Evolutionary conservation across 345 rosid species (phyloP), one percentile per base, ranked within the genome.

Genomic region (Lumnitzera littorea): DNA sequence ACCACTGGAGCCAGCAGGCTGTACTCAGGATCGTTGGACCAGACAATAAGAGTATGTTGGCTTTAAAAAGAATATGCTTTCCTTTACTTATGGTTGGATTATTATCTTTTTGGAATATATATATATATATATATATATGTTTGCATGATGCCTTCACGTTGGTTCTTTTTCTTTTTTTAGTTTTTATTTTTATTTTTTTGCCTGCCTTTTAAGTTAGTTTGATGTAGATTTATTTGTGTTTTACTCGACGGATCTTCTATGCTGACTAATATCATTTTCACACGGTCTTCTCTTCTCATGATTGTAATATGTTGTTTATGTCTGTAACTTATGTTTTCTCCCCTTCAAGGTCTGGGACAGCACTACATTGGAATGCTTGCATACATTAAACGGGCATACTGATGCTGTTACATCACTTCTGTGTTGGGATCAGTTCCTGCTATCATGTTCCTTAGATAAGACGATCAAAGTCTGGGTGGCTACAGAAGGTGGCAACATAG

Each of bases 391-490:
- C 52, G 82, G 67, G 46, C 95, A 88, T 57, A 60, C 58, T 2
- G 74, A 76, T 48, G 77, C 66, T 24, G 78, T 85, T 48, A 85
- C 63, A 53, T 88, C 91, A 12, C 80, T 88, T 31, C 55, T 85
- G 50, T 78, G 85, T 65, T 88, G 85, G 80, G 79, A 85, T 61
- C 56, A 74, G 46, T 78, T 31, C 71, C 57, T 87, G 57, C 6
- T 82, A n/a, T 87, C 91, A 1, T 79, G 85, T 64, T 85, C 91
- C 10, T 63, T 84, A 63, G 95, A 87, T 66, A 31, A 56, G 53
- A 84, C 81, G 9, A 58, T 80, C 23, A 80, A 77, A 68, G 76
- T 81, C 46, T 84, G 91, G 92, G 74, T 51, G 60, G 56, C 60
- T 17, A 61, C 67, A 55, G 74, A 68, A 47, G 46, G 60, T 23